Percentiles rank a stretch among this genome's conserved stretches.
Conservation (phyloP, 495 filamentous ascomycete species). For the Neurospora cerealis region DNA sequence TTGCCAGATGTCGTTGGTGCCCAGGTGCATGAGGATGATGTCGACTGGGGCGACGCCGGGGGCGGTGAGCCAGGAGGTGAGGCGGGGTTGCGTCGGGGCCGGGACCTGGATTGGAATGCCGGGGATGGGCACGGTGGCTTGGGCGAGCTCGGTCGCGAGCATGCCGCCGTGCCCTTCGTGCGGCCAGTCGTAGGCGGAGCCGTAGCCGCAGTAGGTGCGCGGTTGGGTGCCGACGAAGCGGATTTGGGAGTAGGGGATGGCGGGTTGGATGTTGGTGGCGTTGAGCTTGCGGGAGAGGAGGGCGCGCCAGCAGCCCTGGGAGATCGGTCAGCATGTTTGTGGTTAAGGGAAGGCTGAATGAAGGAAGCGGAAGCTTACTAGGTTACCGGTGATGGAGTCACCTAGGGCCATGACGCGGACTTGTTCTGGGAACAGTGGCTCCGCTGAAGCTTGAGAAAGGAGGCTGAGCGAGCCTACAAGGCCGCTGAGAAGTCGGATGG, state of each 20-base stretch:
- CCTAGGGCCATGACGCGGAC: constrained; percentile 31
- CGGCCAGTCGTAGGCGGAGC: constrained; percentile 34
- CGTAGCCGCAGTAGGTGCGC: constrained; percentile 26
- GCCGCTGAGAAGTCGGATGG: not conserved
- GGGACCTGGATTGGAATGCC: not conserved
- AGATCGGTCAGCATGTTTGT: not conserved
- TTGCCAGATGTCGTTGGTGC: constrained; percentile 39
- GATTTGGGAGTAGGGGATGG: constrained; percentile 9
- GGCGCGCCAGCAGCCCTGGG: constrained; percentile 32
- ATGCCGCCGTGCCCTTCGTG: constrained; percentile 38
- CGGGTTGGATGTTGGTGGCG: constrained; percentile 5
- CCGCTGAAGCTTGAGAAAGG: not conserved
- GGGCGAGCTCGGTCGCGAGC: constrained; percentile 27
- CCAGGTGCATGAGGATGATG: constrained; percentile 38
- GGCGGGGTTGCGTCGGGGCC: constrained; percentile 21
- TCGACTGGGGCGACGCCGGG: constrained; percentile 14
- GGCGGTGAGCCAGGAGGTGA: constrained; percentile 32
- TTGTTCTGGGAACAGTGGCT: not conserved
- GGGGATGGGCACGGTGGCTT: not conserved
- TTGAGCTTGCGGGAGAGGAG: constrained; percentile 28
- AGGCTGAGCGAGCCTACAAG: not conserved
- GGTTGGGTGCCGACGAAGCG: constrained; percentile 32
- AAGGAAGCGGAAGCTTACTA: constrained; percentile 10
- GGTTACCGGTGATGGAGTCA: constrained; percentile 31
- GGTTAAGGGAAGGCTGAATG: not conserved